phyloP scores from a whole-genome alignment of 73 alveolate species.

The Paramecium caudatum region DNA sequence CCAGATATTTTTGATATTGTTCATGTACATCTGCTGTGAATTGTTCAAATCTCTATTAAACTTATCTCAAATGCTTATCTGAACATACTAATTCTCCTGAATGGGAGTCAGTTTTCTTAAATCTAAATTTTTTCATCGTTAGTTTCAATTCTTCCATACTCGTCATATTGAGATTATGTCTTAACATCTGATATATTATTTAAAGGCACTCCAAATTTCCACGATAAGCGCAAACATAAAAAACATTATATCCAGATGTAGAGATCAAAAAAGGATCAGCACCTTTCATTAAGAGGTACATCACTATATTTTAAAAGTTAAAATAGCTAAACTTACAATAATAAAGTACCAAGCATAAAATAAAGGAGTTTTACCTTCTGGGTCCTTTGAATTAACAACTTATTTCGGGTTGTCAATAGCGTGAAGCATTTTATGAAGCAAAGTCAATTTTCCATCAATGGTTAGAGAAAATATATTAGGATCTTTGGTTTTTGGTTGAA shows the following conservation, averaged over 20 bases:
- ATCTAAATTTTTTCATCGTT: slow-evolving; percentile 78
- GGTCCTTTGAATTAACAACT: slow-evolving; percentile 68
- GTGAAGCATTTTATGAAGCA: neutral
- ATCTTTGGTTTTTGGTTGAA: neutral
- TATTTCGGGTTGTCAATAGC: neutral
- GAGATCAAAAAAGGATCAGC: slow-evolving; percentile 76
- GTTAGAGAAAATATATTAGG: slow-evolving; percentile 34
- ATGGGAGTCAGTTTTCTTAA: slow-evolving; percentile 87
- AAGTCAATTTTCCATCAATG: slow-evolving; percentile 52
- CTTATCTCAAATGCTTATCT: slow-evolving; percentile 82
- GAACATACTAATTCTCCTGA: slow-evolving; percentile 85
- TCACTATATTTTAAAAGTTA: slow-evolving; percentile 69
- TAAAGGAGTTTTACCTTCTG: slow-evolving; percentile 77
- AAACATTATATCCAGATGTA: slow-evolving; percentile 68
- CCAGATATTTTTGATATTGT: slow-evolving; percentile 73
- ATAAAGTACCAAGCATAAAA: slow-evolving; percentile 74
- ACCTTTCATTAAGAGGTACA: slow-evolving; percentile 75
- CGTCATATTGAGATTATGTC: slow-evolving; percentile 9
- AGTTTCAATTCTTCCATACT: slow-evolving; percentile 35
- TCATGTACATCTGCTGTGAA: slow-evolving; percentile 80
- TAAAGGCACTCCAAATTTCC: slow-evolving; percentile 71
- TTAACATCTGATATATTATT: slow-evolving; percentile 18
- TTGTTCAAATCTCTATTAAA: slow-evolving; percentile 79
- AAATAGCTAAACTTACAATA: slow-evolving; percentile 25
- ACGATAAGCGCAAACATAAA: slow-evolving; percentile 69